Conservation (phyloP, 495 filamentous ascomycete species). For the Neurospora intermedia region DNA sequence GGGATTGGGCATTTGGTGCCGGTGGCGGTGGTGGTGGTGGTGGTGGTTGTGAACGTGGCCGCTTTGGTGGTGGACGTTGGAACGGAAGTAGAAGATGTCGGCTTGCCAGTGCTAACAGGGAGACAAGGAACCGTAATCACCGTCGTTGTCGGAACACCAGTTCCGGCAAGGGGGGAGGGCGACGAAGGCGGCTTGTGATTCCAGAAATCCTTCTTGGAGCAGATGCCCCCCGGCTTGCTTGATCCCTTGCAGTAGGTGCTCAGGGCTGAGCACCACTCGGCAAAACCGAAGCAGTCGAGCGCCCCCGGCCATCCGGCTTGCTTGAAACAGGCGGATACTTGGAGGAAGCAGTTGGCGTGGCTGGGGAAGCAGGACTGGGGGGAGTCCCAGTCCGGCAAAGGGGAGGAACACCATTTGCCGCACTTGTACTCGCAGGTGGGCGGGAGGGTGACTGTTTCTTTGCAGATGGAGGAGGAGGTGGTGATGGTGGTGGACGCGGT, state of each 20-base stretch:
- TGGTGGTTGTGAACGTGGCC: conserved; percentile 1
- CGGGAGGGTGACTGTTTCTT: conserved; percentile 27
- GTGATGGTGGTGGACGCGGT: conserved; percentile 23
- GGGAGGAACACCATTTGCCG: conserved; percentile 41
- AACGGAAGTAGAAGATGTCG: conserved; percentile 11
- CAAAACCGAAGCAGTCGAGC: conserved; percentile 34
- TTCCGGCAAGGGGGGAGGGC: background rate
- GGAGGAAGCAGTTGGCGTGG: conserved; percentile 28
- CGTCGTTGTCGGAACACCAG: conserved; percentile 12
- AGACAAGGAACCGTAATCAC: conserved; percentile 22
- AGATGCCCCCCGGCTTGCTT: conserved; percentile 6
- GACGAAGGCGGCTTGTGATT: conserved; percentile 24
- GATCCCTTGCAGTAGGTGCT: conserved; percentile 26
- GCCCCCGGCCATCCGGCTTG: conserved; percentile 35
- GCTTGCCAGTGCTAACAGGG: conserved; percentile 21
- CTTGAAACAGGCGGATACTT: conserved; percentile 37
- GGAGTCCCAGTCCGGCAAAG: conserved; percentile 34
- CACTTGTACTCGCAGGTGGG: conserved; percentile 39
- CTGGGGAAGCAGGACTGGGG: conserved; percentile 23
- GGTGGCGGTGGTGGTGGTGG: conserved; percentile 8
- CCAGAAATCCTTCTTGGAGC: conserved; percentile 18
- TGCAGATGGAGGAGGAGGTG: conserved; percentile 29
- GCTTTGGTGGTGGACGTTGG: background rate
- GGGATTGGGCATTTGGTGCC: conserved; percentile 28
- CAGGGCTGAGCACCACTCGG: conserved; percentile 31